Evolutionary conservation across 371 early-diverging fungal genomes (phyloP), one percentile per base, ranked within the genome.

Genomic region (Mortierella sp.): DNA sequence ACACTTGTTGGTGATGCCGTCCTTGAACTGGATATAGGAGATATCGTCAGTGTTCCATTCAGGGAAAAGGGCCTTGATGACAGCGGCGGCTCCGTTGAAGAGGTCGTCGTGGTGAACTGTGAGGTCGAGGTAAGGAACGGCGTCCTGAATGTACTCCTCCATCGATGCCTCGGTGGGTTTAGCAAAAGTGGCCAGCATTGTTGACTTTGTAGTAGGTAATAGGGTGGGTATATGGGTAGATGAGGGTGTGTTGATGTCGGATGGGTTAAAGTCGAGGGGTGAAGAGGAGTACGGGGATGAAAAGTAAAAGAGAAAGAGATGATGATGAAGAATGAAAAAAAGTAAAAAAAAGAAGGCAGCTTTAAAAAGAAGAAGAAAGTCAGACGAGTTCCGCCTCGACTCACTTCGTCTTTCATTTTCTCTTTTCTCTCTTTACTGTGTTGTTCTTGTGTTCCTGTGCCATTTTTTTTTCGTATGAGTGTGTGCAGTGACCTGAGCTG

Each of bases 1-100:
- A 95, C 95, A 84, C 87, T 95, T 95, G 84, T 98, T 98, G 74
- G 98, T 98, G 82, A 98, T 98, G 48, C 98, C 98, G 77, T 96
- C 96, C 85, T 95, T 97, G 91, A 94, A 96, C 86, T 97, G 96
- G 28, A 90, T 83, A 74, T 95, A 90, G 9, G 87, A 86, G 42
- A 96, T 89, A 60, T 96, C 92, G 52, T 90, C 72, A 28, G 78
- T 83, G 50, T 92, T 84, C 98, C 97, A 97, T 47, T 91, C 87
- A 14, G 96, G 94, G 84, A 97, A 97, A 24, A 96, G 89, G n/a
- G 72, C 77, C 28, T 82, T 76, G 26, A 94, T 90, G 42, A 95
- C 92, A 16, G 88, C 80, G 73, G 80, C 90, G 24, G 96, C 91
- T 38, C 94, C 95, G 76, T 91, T 94, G 81, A 96, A 93, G 44